Conservation (phyloP, 345 rosid genomes). For the Triadica sebifera region DNA sequence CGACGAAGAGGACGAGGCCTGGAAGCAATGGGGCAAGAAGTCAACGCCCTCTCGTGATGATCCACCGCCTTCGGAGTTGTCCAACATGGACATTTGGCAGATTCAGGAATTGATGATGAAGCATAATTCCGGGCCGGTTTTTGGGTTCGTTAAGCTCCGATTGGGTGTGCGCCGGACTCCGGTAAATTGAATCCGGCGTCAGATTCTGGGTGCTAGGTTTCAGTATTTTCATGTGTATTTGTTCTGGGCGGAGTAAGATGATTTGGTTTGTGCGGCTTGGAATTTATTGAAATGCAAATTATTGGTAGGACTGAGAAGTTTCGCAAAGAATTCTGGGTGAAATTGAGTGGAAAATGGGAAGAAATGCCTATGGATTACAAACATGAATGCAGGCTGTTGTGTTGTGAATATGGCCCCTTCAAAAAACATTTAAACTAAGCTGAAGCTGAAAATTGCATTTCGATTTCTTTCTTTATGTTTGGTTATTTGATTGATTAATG, state of each 20-base stretch:
- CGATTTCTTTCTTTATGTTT: no score
- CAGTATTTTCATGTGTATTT: no score
- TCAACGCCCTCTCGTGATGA: constrained; percentile 34
- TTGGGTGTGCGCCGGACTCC: constrained; percentile 56
- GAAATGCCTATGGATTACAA: not conserved
- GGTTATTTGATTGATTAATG: not conserved
- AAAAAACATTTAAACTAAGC: no score
- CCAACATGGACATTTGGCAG: constrained; percentile 51
- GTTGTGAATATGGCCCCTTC: not conserved
- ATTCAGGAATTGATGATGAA: constrained; percentile 65
- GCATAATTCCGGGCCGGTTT: constrained; percentile 56
- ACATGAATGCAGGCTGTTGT: not conserved
- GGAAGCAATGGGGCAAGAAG: constrained; percentile 88
- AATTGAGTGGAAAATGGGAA: not conserved
- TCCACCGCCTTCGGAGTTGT: constrained; percentile 65
- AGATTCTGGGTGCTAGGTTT: not conserved
- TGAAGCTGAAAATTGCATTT: no score
- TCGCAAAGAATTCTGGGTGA: not conserved
- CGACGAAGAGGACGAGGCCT: constrained; percentile 85
- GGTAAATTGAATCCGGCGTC: constrained; percentile 35
- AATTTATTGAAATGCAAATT: not conserved
- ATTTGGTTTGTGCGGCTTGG: not conserved
- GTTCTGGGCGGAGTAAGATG: no score
- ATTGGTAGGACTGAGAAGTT: not conserved
- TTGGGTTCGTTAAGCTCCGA: constrained; percentile 90